Evolutionary conservation across 768 basidiomycete genomes (phyloP).

Genomic region (Macrolepiota albuminosa): DNA sequence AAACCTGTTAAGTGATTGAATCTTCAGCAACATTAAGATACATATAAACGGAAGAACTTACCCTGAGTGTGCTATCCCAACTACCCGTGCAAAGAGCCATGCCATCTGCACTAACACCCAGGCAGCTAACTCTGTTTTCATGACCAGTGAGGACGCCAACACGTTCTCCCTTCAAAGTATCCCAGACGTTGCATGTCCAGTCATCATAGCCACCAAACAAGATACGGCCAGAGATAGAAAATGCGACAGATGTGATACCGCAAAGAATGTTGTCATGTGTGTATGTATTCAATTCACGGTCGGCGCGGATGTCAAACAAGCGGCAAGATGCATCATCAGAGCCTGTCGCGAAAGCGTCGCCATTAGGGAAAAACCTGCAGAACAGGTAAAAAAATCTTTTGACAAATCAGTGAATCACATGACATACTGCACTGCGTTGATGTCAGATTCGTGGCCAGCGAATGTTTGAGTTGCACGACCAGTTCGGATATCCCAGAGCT

Average conservation of each 20-base stretch:
- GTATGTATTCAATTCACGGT: constrained; percentile 94
- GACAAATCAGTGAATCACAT: constrained; percentile 5
- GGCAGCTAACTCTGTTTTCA: constrained; percentile 95
- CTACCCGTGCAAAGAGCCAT: constrained; percentile 98
- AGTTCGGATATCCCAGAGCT: constrained; percentile 97
- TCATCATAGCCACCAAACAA: constrained; percentile 99
- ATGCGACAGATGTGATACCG: constrained; percentile 98
- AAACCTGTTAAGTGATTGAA: constrained; percentile 48
- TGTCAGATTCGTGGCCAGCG: constrained; percentile 97
- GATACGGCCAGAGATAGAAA: constrained; percentile 96
- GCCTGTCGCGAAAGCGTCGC: constrained; percentile 97
- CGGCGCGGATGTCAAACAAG: constrained; percentile 95
- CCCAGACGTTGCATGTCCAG: constrained; percentile 99
- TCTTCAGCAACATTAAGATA: constrained; percentile 6
- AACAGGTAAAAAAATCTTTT: constrained; percentile 6
- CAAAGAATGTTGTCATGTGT: constrained; percentile 99
- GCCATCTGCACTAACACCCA: constrained; percentile 93
- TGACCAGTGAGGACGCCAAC: constrained; percentile 97
- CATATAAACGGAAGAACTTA: constrained; percentile 31
- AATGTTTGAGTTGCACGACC: constrained; percentile 98
- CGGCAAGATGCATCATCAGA: constrained; percentile 99
- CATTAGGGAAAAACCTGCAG: constrained; percentile 97
- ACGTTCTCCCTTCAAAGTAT: constrained; percentile 96
- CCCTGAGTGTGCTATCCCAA: constrained; percentile 97
- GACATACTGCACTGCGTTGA: constrained; percentile 96